These are phyloP conservation scores for Vaccinium myrtillus DNA, from an alignment of 148 eudicot genomes.

Conservation along the genomic window DNA sequence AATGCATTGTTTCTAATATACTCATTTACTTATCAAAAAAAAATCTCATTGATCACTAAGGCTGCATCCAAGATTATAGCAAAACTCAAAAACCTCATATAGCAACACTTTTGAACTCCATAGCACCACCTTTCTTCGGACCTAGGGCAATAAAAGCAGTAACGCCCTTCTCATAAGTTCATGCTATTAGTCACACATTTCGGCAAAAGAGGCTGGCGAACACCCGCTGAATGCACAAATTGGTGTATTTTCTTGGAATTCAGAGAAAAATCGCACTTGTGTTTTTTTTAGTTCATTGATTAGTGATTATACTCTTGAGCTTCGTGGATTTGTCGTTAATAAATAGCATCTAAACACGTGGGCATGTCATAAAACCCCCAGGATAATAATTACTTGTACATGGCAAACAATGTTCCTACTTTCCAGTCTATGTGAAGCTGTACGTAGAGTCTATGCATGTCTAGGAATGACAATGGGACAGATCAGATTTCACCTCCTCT, in stretches of 20 bases:
- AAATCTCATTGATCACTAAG: no score
- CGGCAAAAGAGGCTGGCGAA: not conserved
- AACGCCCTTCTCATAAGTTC: not conserved
- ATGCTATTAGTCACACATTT: not conserved
- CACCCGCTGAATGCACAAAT: not conserved
- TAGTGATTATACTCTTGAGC: not conserved
- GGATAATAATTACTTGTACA: not conserved
- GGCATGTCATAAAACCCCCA: not conserved
- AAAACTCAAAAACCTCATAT: not conserved
- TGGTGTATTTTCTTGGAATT: not conserved
- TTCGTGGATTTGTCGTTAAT: not conserved
- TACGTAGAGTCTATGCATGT: not conserved
- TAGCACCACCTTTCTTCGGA: constrained; percentile 1
- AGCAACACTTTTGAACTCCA: not conserved
- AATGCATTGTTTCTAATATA: no score
- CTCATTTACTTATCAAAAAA: no score
- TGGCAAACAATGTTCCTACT: not conserved
- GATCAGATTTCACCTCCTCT: no score
- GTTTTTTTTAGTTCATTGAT: not conserved
- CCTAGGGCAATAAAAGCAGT: not conserved
- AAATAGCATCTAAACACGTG: not conserved
- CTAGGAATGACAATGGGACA: not conserved
- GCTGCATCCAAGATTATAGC: not conserved
- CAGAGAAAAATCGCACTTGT: not conserved
- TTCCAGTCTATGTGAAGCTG: not conserved